Evolutionary conservation across 2,329 filamentous ascomycete species (phyloP).

Genomic region (Alternaria arbusti): DNA sequence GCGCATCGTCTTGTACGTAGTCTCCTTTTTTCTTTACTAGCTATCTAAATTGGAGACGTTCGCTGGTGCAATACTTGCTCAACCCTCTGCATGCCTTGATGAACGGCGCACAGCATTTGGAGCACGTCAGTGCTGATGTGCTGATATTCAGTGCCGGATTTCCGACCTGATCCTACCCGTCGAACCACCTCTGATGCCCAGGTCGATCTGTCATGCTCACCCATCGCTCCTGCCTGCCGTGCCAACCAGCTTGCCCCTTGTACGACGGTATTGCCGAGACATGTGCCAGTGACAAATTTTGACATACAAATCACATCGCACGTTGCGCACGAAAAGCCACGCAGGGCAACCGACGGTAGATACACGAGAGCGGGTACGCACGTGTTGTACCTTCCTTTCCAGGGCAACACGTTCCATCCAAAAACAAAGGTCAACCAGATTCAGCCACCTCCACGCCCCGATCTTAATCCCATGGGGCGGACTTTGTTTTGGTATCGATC

Average conservation of each 20-base stretch:
- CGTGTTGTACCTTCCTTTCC: conserved; percentile 9
- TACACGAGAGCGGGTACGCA: conserved; percentile 9
- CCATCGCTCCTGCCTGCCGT: background rate
- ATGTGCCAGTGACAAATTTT: background rate
- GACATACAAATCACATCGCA: background rate
- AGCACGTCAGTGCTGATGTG: background rate
- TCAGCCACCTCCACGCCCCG: background rate
- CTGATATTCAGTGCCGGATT: background rate
- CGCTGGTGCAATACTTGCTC: conserved; percentile 12
- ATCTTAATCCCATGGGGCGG: background rate
- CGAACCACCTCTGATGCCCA: background rate
- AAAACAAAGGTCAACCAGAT: background rate
- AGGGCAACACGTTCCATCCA: background rate
- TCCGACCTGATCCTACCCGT: background rate
- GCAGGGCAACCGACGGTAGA: conserved; percentile 1
- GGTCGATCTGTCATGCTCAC: background rate
- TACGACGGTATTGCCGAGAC: background rate
- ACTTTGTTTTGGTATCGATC: background rate
- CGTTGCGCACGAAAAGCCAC: background rate
- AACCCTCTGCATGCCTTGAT: background rate
- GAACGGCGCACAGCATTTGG: background rate
- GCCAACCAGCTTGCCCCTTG: background rate
- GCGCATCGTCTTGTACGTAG: conserved; percentile 8
- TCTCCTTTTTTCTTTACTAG: conserved; percentile 11
- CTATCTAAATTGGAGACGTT: conserved; percentile 21